Base-by-base conservation (phyloP, 805 yeast species). In the Yarrowia sp. region DNA sequence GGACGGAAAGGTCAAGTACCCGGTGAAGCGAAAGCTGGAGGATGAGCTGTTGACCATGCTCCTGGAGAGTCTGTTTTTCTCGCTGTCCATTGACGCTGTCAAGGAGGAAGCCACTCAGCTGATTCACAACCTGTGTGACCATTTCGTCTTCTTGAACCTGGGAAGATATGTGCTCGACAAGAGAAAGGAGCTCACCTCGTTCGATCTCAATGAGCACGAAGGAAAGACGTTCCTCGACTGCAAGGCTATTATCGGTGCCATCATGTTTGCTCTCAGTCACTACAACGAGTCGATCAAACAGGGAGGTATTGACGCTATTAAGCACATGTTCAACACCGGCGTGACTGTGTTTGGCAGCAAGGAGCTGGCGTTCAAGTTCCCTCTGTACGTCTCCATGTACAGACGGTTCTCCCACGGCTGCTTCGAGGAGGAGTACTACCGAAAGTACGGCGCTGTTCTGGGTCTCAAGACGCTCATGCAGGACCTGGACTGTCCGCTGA, bases 351-450 rank as follows among this genome's bases (percentile, higher is more conserved):
- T 92, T 77, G 96, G 94, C 0, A 78, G 83, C 0, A 81, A 82
- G 1, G 90, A 87, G 19, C 84, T 86, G 55, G 88, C 91, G 0
- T 81, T 89, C 69, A 84, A 86, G 66, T 89, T 91, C 67, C 91
- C 97, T 1, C 82, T 92, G 43, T 84, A 92, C 71, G 84, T 95
- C 69, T 83, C 88, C 8, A 80, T 94, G 81, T 87, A 91, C 71
- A 88, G 91, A 63, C 88, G 88, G 66, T 89, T 96, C 73, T 87
- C 95, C 52, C 99, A 96, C 74, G 85, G 91, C 53, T 93, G 98
- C 78, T 95, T 90, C 75, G 96, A 91, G 70, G 97, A 91, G 76
- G 88, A 87, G 42, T 94, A 90, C 78, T 91, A 90, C 75, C 84
- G 87, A 40, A 95, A 95, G 72, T 82, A 91, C 9, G 98, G 98